phyloP scores from a whole-genome alignment of 305 asterid genomes.

The Fraxinus floribunda region DNA sequence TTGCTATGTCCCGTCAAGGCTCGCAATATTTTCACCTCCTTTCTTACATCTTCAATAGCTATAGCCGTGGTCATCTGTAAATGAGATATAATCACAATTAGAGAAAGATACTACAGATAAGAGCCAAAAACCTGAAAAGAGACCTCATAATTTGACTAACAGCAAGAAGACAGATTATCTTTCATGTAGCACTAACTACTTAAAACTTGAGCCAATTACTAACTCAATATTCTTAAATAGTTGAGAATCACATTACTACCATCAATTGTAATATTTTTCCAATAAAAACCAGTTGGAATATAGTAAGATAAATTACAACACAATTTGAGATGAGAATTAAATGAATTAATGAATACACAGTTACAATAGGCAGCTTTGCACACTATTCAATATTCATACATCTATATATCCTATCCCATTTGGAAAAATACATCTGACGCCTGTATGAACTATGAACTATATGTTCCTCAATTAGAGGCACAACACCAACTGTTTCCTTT shows the following conservation, averaged over 20 bases:
- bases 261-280: neutral
- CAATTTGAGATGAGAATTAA: neutral
- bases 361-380: neutral
- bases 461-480: neutral
- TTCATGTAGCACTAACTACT: neutral
- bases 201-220: neutral
- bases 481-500: neutral
- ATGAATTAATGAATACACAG: neutral
- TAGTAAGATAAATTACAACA: neutral
- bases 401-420: neutral
- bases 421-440: neutral
- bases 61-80: conserved; percentile 76
- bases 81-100: conserved; percentile 13
- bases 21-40: conserved; percentile 86
- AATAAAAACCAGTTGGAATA: neutral
- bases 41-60: conserved; percentile 77
- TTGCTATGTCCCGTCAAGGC: conserved; percentile 72
- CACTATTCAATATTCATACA: neutral
- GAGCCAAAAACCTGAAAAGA: neutral
- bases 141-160: neutral
- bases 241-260: neutral
- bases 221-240: neutral
- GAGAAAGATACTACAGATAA: neutral
- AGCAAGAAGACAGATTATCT: neutral
- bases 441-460: neutral